phyloP scores from a whole-genome alignment of 2,329 filamentous ascomycete species.

The Scedosporium aurantiacum region DNA sequence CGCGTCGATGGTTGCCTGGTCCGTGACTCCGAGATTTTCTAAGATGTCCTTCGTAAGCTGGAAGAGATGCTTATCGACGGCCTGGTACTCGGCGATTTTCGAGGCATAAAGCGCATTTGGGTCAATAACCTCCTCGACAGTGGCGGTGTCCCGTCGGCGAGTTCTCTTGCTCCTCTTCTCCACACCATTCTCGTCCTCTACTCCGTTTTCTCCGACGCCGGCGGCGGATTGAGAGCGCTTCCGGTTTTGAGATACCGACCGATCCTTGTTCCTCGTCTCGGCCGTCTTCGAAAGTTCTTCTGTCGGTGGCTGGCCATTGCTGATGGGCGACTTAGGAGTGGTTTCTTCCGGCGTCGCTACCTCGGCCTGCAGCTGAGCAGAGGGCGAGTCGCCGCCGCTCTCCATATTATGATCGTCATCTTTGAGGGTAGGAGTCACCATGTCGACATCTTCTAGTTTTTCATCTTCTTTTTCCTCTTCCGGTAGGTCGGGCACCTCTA shows the following conservation, averaged over 20 bases:
- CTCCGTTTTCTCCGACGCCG: constrained; percentile 39
- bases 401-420: constrained; percentile 1
- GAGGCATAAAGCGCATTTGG: constrained; percentile 39
- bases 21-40: constrained; percentile 42
- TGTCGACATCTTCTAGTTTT: constrained; percentile 2
- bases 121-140: constrained; percentile 39
- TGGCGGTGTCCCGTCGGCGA: constrained; percentile 45
- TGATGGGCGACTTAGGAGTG: neutral
- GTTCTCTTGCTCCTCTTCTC: constrained; percentile 57
- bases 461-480: constrained; percentile 13
- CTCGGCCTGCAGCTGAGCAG: constrained; percentile 4
- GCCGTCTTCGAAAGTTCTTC: constrained; percentile 15
- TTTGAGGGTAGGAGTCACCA: neutral
- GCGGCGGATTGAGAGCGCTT: constrained; percentile 54
- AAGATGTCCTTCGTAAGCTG: constrained; percentile 43
- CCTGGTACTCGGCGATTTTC: constrained; percentile 46
- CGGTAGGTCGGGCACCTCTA: neutral
- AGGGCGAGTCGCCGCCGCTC: constrained; percentile 1
- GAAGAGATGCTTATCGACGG: constrained; percentile 44
- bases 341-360: constrained; percentile 2
- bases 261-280: constrained; percentile 21
- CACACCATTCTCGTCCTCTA: constrained; percentile 44
- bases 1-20: constrained; percentile 32
- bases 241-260: constrained; percentile 32
- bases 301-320: neutral